A percentile compares a stretch with the other conserved stretches of the same genome.
Conservation (phyloP, 2,329 filamentous ascomycete species). For the Aspergillus neotritici region DNA sequence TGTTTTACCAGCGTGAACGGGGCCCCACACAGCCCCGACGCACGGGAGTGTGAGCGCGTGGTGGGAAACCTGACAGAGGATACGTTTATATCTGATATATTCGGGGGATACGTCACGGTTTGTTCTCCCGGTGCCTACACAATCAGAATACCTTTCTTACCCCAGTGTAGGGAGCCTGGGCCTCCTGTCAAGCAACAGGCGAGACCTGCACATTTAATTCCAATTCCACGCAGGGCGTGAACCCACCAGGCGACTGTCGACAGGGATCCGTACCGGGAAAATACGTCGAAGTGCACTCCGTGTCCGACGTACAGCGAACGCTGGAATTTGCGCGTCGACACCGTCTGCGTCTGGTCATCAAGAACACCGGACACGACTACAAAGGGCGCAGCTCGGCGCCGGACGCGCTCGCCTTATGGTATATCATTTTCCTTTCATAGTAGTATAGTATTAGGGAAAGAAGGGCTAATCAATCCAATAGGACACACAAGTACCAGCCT, state of each 20-base stretch:
- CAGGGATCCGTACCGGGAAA: conserved; percentile 9
- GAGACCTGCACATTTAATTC: conserved; percentile 1
- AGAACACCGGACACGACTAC: conserved; percentile 14
- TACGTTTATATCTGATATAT: conserved; percentile 4
- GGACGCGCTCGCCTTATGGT: conserved; percentile 10
- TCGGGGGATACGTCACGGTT: conserved; percentile 5
- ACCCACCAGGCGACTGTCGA: background rate
- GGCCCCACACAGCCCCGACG: background rate
- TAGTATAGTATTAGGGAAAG: background rate
- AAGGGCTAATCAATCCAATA: background rate
- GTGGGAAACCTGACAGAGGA: background rate
- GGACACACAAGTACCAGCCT: conserved; percentile 13
- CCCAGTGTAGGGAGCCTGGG: conserved; percentile 4
- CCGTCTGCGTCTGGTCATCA: conserved; percentile 6
- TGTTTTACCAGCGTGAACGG: background rate
- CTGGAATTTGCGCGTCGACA: conserved; percentile 5
- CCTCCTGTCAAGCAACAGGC: conserved; percentile 6
- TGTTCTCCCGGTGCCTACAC: background rate
- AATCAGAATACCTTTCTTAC: background rate
- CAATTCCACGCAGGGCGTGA: background rate
- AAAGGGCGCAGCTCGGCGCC: conserved; percentile 9
- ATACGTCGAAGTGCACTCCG: conserved; percentile 8
- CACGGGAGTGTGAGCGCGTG: conserved; percentile 2
- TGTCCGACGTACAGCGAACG: conserved; percentile 8
- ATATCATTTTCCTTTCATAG: background rate